Base-by-base conservation (phyloP, 768 basidiomycete species). In the Boletus rubroflammeus region DNA sequence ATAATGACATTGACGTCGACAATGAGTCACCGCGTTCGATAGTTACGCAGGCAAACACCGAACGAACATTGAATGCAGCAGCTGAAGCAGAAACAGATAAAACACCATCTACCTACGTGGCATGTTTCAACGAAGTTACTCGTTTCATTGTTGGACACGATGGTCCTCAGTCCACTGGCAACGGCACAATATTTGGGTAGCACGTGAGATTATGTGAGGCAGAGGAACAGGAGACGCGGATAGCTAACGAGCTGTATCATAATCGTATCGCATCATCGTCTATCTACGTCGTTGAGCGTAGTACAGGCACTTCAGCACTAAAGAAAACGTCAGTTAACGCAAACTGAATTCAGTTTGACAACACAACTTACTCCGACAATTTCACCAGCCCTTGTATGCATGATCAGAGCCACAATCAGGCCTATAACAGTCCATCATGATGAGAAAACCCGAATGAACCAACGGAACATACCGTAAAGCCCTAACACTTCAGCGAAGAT, bases 401-500 rank as follows among this genome's bases (percentile, higher is more conserved):
- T 91, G 78, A 96, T 96, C 42, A 97, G 84, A 15, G 94, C 93
- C 59, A 96, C 93, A 67, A 96, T 96, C 58, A 96, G 82, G 57
- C 87, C 85, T 81, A 54, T 29, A 51, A 51, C 14, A 51, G 49
- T 26, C 4, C 17, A 19, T 62, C 23, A 48, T 2, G 3, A 49
- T 3, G 17, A 21, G 13, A 14, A 9, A 17, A 26, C 7, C 17
- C 3, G 9, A 19, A 34, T 7, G 53, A 56, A 21, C 28, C 8
- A 26, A 39, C 4, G 14, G 17, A 48, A 47, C 74, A 25, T 57
- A 79, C 92, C 94, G 71, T 95, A 96, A 31, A 95, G 83, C 76
- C 93, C 93, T 77, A 94, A 73, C 3, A 96, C 91, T 81, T 93
- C 91, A 28, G 91, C 90, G 70, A 93, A 97, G 82, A 98, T 99